phyloP scores from a whole-genome alignment of 768 basidiomycete species.

The Pholiota molesta region DNA sequence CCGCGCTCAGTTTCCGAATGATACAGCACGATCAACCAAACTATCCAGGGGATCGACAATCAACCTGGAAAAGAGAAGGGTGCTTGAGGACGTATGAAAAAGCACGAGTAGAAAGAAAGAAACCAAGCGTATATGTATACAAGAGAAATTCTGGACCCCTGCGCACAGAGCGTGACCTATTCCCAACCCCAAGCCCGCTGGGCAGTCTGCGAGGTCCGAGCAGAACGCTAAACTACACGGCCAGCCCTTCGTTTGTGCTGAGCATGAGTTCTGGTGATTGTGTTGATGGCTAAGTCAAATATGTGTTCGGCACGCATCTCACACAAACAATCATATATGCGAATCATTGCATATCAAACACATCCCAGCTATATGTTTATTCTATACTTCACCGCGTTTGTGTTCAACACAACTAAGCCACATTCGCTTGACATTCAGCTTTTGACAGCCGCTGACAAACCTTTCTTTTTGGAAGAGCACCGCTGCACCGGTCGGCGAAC shows the following conservation, averaged over 20 bases:
- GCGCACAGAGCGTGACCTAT: no score
- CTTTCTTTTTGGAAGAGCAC: neutral
- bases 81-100: neutral
- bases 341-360: neutral
- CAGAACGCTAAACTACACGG: no score
- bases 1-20: neutral
- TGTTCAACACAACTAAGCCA: neutral
- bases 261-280: neutral
- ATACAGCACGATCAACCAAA: neutral
- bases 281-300: neutral
- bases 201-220: no score
- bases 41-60: conserved; percentile 1
- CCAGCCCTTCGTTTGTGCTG: neutral
- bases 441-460: neutral
- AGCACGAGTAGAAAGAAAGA: neutral
- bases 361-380: neutral
- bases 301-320: neutral
- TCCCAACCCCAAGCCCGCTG: no score
- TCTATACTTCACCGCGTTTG: neutral
- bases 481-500: neutral
- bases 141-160: no score
- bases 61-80: conserved; percentile 5
- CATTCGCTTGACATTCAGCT: neutral
- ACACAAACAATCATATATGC: neutral
- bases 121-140: neutral